Conservation (phyloP, 129 eudicot genomes). For the Artemisia argyi region DNA sequence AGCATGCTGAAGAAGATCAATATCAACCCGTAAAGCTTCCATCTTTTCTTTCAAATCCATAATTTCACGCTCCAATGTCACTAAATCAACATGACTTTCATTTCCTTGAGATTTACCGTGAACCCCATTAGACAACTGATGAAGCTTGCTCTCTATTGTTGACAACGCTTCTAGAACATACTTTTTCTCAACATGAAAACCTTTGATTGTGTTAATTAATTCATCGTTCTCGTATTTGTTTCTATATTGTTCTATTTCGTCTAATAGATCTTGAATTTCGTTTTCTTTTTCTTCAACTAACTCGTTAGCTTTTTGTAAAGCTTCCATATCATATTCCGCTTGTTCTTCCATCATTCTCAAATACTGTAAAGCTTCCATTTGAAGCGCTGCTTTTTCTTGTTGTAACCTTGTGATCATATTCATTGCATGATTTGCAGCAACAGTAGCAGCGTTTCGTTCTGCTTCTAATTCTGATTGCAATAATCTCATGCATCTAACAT, state of each 20-base stretch:
- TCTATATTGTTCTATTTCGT: conserved; percentile 57
- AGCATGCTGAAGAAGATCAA: conserved; percentile 56
- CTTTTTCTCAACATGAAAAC: conserved; percentile 48
- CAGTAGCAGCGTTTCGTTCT: conserved; percentile 80
- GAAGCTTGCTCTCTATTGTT: conserved; percentile 49
- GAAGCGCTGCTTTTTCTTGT: conserved; percentile 84
- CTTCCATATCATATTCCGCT: conserved; percentile 88
- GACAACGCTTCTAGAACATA: conserved; percentile 48
- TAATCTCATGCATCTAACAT: conserved; percentile 39
- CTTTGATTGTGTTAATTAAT: conserved; percentile 16
- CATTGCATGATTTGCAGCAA: conserved; percentile 90
- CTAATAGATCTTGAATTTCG: conserved; percentile 70
- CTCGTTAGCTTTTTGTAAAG: conserved; percentile 76
- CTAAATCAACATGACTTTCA: conserved; percentile 25
- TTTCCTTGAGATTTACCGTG: conserved; percentile 21
- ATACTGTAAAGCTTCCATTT: conserved; percentile 83
- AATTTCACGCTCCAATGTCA: conserved; percentile 45
- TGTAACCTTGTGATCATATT: conserved; percentile 92
- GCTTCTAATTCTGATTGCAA: conserved; percentile 77
- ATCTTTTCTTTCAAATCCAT: conserved; percentile 47
- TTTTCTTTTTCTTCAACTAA: conserved; percentile 75
- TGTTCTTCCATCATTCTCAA: conserved; percentile 97
- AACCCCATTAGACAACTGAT: conserved; percentile 35
- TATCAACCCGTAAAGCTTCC: conserved; percentile 54
- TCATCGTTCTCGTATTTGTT: conserved; percentile 37